Evolutionary conservation across 1,284 basidiomycete species (phyloP), one percentile per base, ranked within the genome.

Genomic region (Leccinum huronense): DNA sequence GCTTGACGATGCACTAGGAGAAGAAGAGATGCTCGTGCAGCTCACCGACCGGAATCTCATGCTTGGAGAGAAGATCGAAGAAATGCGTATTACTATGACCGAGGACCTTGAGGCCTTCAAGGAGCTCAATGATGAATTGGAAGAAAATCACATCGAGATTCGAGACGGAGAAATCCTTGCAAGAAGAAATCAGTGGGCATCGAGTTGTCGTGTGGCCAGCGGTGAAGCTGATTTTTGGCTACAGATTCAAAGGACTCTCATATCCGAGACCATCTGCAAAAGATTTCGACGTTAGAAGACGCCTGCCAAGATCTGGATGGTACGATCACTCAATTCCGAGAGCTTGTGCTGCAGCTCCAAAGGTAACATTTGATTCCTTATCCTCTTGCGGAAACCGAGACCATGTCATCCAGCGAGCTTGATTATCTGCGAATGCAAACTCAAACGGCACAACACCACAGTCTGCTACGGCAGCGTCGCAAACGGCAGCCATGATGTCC

Each of bases 51-150:
- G 95, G 30, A 99, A 98, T 75, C 82, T 98, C 27, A 86, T 90
- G 77, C 85, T 97, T 59, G 89, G 91, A 68, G 95, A 97, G 93
- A 97, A 93, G 86, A 94, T 98, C 68, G 97, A 98, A 73, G 94
- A 97, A 78, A 95, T 98, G 90, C 86, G 91, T 5, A 90, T 93
- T 62, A 93, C 92, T 27, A 27, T 27, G 0, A 95, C 98, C 60
- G 97, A 98, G 73, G 97, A 99, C 73, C 86, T 98, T 14, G 97
- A 99, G 73, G 89, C 96, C 13, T 85, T 99, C 59, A 94, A 96
- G 76, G 96, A 98, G 71, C 88, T 99, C 62, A 95, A 90, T 67
- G 97, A 99, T 69, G 97, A 99, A 78, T 84, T 99, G 3, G 97
- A 99, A 76, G 97, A 99, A 78, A 95, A 93, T 72, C 97, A 99